Base-by-base conservation (phyloP, 2,329 filamentous ascomycete genomes). In the Pseudogymnoascus verrucosus region DNA sequence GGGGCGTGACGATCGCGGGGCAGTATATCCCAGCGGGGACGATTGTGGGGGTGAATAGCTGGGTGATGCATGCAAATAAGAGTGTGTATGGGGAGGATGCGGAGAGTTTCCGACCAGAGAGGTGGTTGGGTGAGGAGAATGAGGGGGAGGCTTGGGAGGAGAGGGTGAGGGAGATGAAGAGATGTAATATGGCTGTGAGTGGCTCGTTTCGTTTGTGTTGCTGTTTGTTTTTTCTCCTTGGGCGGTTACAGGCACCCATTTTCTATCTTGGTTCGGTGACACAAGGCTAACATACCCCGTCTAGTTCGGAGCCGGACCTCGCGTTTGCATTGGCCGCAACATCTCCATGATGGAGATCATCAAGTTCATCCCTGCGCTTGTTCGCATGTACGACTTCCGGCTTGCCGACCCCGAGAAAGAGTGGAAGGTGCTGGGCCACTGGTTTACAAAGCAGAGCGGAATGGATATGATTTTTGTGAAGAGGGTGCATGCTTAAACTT, bases 61-160 rank as follows among this genome's bases (percentile, higher is more conserved):
- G 75, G 76, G 73, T 75, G 0, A 67, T 71, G 3, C 75, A 78
- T 47, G 66, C 67, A 0, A 73, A 76, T 54, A 65, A 65, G 0
- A 63, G 67, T 1, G 65, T 77, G 5, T 78, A 72, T 26, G 76
- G 75, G 1, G 64, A 71, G 0, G 74, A 78, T 47, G 75, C 71
- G 0, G 66, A 75, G 1, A 64, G 68, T 0, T 80, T 79, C 66
- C 67, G 70, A 1, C 79, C 79, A 0, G 77, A 80, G 64, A 67
- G 79, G 4, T 81, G 78, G 79, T 59, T 78, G 0, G 65, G 67
- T 1, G 65, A 67, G 4, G 70, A 73, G 19, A 26, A 14, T 14
- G 65, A 67, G 36, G 16, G 40, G 3, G 59, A 60, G 26, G 39
- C 26, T 5, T 61, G 19, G 16, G 37, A 63, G 54, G 39, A 60